These are phyloP conservation scores for Atractiella rhizophila DNA, from an alignment of 768 basidiomycete genomes.

Conservation along the genomic window DNA sequence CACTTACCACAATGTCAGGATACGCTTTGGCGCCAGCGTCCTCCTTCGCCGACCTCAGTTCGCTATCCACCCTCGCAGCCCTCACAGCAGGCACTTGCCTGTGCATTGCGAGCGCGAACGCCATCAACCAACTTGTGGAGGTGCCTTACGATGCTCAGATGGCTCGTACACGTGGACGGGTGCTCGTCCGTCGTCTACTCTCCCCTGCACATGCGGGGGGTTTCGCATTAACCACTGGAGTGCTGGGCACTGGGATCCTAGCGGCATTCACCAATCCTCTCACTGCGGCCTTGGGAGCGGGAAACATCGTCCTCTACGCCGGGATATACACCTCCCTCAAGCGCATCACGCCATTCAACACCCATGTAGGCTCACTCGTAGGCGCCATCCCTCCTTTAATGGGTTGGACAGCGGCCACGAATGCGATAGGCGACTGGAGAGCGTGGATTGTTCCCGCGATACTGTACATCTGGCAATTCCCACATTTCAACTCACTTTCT, in stretches of 20 bases:
- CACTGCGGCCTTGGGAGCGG: conserved; percentile 54
- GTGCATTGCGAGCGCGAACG: conserved; percentile 77
- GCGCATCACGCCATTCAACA: conserved; percentile 52
- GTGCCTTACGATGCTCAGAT: conserved; percentile 92
- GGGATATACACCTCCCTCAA: conserved; percentile 83
- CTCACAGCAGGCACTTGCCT: conserved; percentile 55
- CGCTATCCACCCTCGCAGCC: neutral
- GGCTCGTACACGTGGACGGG: conserved; percentile 62
- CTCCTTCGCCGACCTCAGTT: neutral
- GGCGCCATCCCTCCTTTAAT: conserved; percentile 83
- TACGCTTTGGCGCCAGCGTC: conserved; percentile 33
- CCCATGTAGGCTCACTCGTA: conserved; percentile 82
- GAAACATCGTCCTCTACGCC: conserved; percentile 71
- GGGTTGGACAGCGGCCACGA: conserved; percentile 94
- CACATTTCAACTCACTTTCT: conserved; percentile 86
- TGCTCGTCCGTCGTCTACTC: conserved; percentile 62
- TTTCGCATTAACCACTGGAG: conserved; percentile 52
- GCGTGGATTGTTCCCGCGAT: conserved; percentile 57
- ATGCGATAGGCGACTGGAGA: conserved; percentile 28
- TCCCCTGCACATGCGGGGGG: conserved; percentile 55
- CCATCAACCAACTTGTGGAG: conserved; percentile 84
- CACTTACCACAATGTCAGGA: conserved; percentile 69
- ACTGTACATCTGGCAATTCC: conserved; percentile 93
- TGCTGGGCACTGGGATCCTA: conserved; percentile 51
- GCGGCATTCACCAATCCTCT: conserved; percentile 62